A percentile compares a stretch with the other conserved stretches of the same genome.
Evolutionary conservation across 179 eudicot species (phyloP).

Genomic region (Silene noctiflora): DNA sequence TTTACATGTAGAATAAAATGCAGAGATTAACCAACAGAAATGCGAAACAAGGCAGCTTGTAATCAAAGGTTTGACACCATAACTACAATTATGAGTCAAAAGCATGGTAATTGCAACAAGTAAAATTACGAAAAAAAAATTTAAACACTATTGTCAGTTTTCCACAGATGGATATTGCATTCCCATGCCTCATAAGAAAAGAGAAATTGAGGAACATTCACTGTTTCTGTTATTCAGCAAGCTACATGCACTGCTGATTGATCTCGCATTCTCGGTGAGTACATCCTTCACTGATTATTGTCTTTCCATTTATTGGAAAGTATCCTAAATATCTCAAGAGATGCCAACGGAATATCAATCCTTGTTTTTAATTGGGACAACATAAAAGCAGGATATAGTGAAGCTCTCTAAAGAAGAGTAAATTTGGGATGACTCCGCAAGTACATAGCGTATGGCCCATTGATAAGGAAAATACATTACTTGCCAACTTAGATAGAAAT

Average conservation of each 20-base stretch:
- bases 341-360: not conserved
- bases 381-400: not conserved
- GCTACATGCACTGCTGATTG: not conserved
- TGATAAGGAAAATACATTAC: not conserved
- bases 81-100: not conserved
- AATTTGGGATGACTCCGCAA: not conserved
- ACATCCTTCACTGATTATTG: not conserved
- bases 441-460: not conserved
- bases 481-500: not conserved
- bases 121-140: not conserved
- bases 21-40: not conserved
- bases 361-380: not conserved
- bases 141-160: not conserved
- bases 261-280: no score
- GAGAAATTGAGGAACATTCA: not conserved
- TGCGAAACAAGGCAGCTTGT: not conserved
- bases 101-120: not conserved
- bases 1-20: not conserved
- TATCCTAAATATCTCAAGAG: not conserved
- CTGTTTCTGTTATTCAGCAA: not conserved
- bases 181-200: not conserved
- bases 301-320: not conserved
- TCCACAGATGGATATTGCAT: not conserved
- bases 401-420: not conserved
- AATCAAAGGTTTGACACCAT: not conserved